Conservation (phyloP, 106 monocot species). For the Vanilla planifolia region DNA sequence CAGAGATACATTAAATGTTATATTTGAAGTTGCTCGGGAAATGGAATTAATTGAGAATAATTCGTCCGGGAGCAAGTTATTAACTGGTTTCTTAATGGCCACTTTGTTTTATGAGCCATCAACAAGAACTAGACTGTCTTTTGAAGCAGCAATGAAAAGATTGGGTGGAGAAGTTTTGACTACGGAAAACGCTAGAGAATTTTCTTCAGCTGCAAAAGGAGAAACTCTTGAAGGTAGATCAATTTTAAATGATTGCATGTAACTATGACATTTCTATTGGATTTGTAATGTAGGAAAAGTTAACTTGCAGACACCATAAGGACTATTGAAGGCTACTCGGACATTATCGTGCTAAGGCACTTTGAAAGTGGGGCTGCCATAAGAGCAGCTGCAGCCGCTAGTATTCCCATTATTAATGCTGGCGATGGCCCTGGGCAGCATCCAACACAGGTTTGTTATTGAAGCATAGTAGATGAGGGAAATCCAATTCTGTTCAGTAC, state of each 20-base stretch:
- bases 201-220: conserved; percentile 97
- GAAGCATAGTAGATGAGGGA: too few relatives aligned
- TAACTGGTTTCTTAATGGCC: conserved; percentile 88
- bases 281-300: not conserved
- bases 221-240: conserved; percentile 93
- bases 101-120: conserved; percentile 98
- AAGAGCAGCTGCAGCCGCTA: conserved; percentile 62
- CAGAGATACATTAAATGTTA: conserved; percentile 45
- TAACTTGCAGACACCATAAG: conserved; percentile 81
- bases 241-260: not conserved
- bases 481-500: too few relatives aligned
- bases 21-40: conserved; percentile 77
- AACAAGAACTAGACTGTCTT: conserved; percentile 92
- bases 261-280: not conserved
- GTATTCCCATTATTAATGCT: conserved; percentile 92
- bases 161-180: conserved; percentile 96
- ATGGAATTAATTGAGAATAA: conserved; percentile 88
- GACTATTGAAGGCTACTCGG: conserved; percentile 95
- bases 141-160: conserved; percentile 95
- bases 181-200: conserved; percentile 95
- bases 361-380: conserved; percentile 95
- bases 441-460: conserved; percentile 74
- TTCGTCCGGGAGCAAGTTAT: conserved; percentile 34
- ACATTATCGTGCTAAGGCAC: conserved; percentile 95
- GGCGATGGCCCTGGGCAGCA: conserved; percentile 99